Evolutionary conservation across 1,284 basidiomycete species (phyloP).

Genomic region (Rhodotorula sp.): DNA sequence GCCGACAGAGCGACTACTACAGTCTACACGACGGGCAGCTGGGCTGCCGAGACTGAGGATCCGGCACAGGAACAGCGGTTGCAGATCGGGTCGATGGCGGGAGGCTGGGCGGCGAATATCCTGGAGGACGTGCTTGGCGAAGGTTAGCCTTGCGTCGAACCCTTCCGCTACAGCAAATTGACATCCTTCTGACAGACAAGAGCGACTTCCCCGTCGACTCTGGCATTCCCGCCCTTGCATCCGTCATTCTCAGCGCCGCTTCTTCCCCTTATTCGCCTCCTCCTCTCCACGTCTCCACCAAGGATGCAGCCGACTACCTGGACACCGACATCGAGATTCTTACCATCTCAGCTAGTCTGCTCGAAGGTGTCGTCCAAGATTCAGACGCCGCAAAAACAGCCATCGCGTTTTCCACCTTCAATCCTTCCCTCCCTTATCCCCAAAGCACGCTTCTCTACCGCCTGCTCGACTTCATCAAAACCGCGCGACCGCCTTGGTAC

Average conservation of each 20-base stretch:
- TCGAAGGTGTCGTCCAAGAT: slow-evolving; percentile 72
- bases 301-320: slow-evolving; percentile 57
- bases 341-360: slow-evolving; percentile 66
- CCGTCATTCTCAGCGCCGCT: slow-evolving; percentile 59
- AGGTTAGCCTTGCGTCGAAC: no score
- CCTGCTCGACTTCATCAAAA: slow-evolving; percentile 69
- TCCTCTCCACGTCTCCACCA: slow-evolving; percentile 55
- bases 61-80: slow-evolving; percentile 67
- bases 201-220: slow-evolving; percentile 51
- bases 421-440: slow-evolving; percentile 46
- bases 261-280: slow-evolving; percentile 57
- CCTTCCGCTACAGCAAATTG: neutral
- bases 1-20: slow-evolving; percentile 49
- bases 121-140: slow-evolving; percentile 32
- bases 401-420: slow-evolving; percentile 64
- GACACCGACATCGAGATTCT: slow-evolving; percentile 68
- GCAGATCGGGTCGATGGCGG: slow-evolving; percentile 54
- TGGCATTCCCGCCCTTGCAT: slow-evolving; percentile 61
- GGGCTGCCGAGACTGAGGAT: slow-evolving; percentile 51
- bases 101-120: slow-evolving; percentile 30
- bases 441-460: slow-evolving; percentile 56
- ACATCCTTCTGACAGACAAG: slow-evolving; percentile 47
- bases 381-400: slow-evolving; percentile 67
- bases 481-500: slow-evolving; percentile 61
- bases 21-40: slow-evolving; percentile 67